Base-by-base conservation (phyloP, 306 rosid species). In the Quercus engelmannii region DNA sequence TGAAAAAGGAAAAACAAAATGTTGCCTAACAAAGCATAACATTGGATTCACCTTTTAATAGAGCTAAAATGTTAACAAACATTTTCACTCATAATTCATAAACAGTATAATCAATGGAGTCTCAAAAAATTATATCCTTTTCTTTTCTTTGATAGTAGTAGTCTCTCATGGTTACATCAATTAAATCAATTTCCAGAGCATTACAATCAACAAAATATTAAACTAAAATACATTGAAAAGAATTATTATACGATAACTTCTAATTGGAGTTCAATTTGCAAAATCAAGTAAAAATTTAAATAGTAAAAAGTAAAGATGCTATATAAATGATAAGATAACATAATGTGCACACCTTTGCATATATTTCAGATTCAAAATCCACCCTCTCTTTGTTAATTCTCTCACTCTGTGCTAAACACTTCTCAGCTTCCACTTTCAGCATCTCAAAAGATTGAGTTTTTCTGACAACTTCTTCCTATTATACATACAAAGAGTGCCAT, bases 361-460 rank as follows among this genome's bases (percentile, higher is more conserved):
- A 95, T 65, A 90, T 79, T 71, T 87, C 89, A 77, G 89, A 78
- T 82, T 95, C 98, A 73, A 95, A 93, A 76, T 92, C 98, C 76
- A 83, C 86, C 87, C 85, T 92, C 79, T 87, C 98, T 9, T 77
- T 78, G 84, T 89, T 82, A 28, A 92, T 74, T 78, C 79, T 91
- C 83, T 95, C 97, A 81, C 96, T 90, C 80, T 91, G 97, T 58
- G 83, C 84, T 83, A 95, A 77, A 81, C 93, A 91, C 80, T 87
- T 91, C 83, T 95, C 94, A 43, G 97, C 89, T 78, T 95, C 99
- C 76, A 71, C 88, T 86, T 91, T 92, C 89, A 92, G 83, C 85
- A 84, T 92, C 88, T 92, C 96, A 79, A 76, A 86, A 3, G 90
- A 89, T 69, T 83, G 92, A 43, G 86, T 83, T 79, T 95, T 91